Conservation (phyloP, 75 land plant genomes). For the Cupressus sempervirens region DNA sequence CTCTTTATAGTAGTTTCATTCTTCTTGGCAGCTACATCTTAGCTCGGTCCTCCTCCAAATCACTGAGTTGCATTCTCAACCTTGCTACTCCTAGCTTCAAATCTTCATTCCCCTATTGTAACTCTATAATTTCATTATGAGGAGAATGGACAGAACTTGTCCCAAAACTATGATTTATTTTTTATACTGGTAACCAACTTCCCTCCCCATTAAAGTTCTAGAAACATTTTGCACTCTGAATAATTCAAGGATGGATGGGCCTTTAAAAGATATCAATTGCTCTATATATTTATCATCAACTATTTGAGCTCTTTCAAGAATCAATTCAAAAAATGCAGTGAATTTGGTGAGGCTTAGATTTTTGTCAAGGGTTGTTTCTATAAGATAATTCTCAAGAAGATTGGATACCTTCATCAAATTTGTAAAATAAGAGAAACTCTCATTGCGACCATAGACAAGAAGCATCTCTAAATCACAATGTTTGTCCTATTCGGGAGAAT, state of each 20-base stretch:
- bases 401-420: slow-evolving; percentile 69
- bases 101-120: slow-evolving; percentile 70
- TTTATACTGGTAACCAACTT: slow-evolving; percentile 22
- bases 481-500: slow-evolving; percentile 47
- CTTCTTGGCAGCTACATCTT: too few relatives aligned
- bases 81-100: slow-evolving; percentile 71
- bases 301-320: slow-evolving; percentile 70
- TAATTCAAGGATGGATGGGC: slow-evolving; percentile 80
- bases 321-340: slow-evolving; percentile 59
- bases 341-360: slow-evolving; percentile 64
- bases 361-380: slow-evolving; percentile 85
- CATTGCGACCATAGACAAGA: slow-evolving; percentile 20
- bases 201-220: slow-evolving; percentile 27
- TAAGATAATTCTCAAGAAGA: slow-evolving; percentile 85
- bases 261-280: slow-evolving; percentile 96
- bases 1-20: too few relatives aligned
- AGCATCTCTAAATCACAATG: slow-evolving; percentile 17
- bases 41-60: slow-evolving; percentile 55
- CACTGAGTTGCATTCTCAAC: slow-evolving; percentile 71
- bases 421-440: slow-evolving; percentile 48
- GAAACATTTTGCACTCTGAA: slow-evolving; percentile 74
- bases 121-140: slow-evolving; percentile 40
- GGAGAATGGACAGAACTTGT: slow-evolving; percentile 9
- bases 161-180: not conserved
- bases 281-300: slow-evolving; percentile 93